Conservation (phyloP, 768 basidiomycete genomes). For the Russula foetens region DNA sequence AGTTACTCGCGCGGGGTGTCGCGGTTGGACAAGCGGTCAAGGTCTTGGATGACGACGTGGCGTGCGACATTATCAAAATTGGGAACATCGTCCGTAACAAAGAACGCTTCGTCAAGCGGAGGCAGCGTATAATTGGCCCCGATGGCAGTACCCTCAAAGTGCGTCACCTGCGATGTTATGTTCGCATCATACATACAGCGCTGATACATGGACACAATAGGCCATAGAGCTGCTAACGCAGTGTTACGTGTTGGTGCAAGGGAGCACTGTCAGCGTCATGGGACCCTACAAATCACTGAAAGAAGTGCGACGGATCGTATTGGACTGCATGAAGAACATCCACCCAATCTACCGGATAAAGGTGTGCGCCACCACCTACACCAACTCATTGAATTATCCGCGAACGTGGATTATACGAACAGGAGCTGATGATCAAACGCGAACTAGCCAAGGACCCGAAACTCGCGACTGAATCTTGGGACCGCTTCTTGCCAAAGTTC, state of each 20-base stretch:
- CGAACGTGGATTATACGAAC: background rate
- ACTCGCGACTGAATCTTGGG: conserved; percentile 90
- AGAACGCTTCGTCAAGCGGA: conserved; percentile 90
- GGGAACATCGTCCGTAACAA: conserved; percentile 91
- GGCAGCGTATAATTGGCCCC: conserved; percentile 95
- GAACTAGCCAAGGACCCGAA: conserved; percentile 98
- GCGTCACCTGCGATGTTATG: conserved; percentile 18
- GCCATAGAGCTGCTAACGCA: conserved; percentile 94
- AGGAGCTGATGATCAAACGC: conserved; percentile 98
- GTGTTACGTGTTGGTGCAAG: conserved; percentile 97
- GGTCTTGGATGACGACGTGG: conserved; percentile 80
- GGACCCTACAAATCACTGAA: conserved; percentile 92
- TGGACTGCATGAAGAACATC: conserved; percentile 99
- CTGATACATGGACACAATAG: conserved; percentile 32
- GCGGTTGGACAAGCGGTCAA: conserved; percentile 78
- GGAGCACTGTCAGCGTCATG: conserved; percentile 97
- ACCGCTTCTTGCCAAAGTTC: conserved; percentile 95
- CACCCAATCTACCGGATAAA: conserved; percentile 99
- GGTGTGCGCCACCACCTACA: conserved; percentile 33
- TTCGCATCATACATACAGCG: background rate
- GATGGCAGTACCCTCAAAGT: conserved; percentile 97
- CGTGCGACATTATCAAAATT: conserved; percentile 98
- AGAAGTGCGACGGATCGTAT: conserved; percentile 91
- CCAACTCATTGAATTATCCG: background rate
- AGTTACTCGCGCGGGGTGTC: conserved; percentile 87